Conservation (phyloP, 805 yeast genomes). For the Barnettozyma vustinii region DNA sequence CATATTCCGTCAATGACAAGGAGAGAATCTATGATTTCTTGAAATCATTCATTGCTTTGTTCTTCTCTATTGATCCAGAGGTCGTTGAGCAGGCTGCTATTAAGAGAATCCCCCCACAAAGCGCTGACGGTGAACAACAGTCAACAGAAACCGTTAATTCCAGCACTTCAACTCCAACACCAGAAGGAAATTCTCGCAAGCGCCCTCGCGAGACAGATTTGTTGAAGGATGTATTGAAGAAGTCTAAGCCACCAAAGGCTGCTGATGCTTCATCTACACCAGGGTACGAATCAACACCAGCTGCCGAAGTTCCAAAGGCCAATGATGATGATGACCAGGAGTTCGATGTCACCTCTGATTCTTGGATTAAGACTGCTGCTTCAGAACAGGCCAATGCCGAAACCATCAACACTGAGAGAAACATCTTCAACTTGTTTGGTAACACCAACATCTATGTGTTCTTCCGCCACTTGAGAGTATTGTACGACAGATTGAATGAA, state of each 20-base stretch:
- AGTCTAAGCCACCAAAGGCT: conserved; percentile 38
- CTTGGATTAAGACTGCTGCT: conserved; percentile 22
- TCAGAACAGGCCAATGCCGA: conserved; percentile 23
- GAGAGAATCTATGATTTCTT: conserved; percentile 70
- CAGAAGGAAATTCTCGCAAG: conserved; percentile 23
- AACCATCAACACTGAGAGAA: conserved; percentile 35
- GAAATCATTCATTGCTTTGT: conserved; percentile 62
- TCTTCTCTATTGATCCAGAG: conserved; percentile 57
- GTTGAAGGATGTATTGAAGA: conserved; percentile 53
- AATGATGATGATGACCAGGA: conserved; percentile 19
- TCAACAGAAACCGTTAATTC: conserved; percentile 10
- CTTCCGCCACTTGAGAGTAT: conserved; percentile 75
- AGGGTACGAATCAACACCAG: conserved; percentile 14
- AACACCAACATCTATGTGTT: conserved; percentile 87
- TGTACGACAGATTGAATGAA: conserved; percentile 76
- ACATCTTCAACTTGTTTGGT: conserved; percentile 71
- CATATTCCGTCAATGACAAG: conserved; percentile 76
- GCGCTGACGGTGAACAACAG: conserved; percentile 12
- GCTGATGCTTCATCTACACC: conserved; percentile 24
- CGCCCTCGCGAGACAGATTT: conserved; percentile 46
- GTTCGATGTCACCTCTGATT: conserved; percentile 20
- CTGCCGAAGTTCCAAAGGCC: conserved; percentile 5
- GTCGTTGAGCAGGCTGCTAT: conserved; percentile 37
- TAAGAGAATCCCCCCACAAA: conserved; percentile 25
- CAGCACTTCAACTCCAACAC: conserved; percentile 10